These are phyloP conservation scores for Hypsizygus ulmarius DNA, from an alignment of 1,284 basidiomycete species.

Conservation along the genomic window DNA sequence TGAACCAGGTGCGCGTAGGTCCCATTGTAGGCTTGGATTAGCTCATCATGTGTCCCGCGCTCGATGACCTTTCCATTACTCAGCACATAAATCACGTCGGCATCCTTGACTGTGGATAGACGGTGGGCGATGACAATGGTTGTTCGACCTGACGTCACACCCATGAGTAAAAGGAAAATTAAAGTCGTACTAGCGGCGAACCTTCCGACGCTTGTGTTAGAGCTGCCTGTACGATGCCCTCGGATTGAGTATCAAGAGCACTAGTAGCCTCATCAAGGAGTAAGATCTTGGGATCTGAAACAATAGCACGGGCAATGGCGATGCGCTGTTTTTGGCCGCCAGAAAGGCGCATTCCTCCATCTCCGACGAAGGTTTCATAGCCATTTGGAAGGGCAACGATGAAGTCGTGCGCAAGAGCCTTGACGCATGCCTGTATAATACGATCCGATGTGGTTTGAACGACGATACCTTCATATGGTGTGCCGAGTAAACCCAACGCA, in stretches of 20 bases:
- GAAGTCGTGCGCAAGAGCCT: conserved; percentile 91
- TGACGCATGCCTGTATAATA: conserved; percentile 85
- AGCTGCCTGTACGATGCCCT: conserved; percentile 93
- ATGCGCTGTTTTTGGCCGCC: conserved; percentile 94
- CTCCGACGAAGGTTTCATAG: conserved; percentile 91
- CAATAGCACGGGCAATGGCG: conserved; percentile 91
- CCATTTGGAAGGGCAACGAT: conserved; percentile 81
- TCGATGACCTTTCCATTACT: conserved; percentile 83
- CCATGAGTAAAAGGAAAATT: background rate
- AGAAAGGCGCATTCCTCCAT: conserved; percentile 87
- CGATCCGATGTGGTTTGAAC: conserved; percentile 77
- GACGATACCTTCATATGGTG: conserved; percentile 60
- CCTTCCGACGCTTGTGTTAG: conserved; percentile 85
- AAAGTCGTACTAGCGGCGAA: conserved; percentile 25
- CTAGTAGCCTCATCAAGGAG: conserved; percentile 88
- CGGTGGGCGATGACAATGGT: conserved; percentile 80
- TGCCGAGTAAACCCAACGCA: conserved; percentile 87
- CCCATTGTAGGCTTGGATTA: conserved; percentile 66
- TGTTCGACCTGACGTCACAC: conserved; percentile 55
- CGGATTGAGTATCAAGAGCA: conserved; percentile 88
- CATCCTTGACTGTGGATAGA: conserved; percentile 78
- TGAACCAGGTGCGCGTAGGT: conserved; percentile 79
- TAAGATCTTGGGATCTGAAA: conserved; percentile 84
- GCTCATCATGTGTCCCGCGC: conserved; percentile 78
- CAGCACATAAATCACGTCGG: conserved; percentile 87